Evolutionary conservation across 805 yeast genomes (phyloP).

Genomic region (Cyberlindnera petersonii): DNA sequence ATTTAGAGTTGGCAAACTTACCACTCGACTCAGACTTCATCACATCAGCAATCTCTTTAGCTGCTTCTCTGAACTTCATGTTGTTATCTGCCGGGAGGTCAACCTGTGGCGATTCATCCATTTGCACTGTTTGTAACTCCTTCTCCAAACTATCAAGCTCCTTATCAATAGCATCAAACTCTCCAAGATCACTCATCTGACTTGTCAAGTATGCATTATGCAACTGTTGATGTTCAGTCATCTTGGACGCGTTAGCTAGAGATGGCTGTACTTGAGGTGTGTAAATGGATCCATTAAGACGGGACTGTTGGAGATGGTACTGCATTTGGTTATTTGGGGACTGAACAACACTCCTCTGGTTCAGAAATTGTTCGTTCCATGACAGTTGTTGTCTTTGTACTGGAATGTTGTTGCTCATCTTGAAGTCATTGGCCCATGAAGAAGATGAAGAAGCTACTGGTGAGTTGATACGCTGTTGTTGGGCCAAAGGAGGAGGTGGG

Average conservation of each 20-base stretch:
- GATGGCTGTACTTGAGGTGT: constrained; percentile 13
- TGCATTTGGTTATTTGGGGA: constrained; percentile 8
- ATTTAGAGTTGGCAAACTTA: constrained; percentile 27
- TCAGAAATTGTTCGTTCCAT: constrained; percentile 22
- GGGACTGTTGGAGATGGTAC: constrained; percentile 7
- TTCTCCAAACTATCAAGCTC: constrained; percentile 17
- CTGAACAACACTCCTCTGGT: constrained; percentile 8
- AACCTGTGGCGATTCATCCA: constrained; percentile 9
- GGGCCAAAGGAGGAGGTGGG: constrained; percentile 4
- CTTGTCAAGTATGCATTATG: constrained; percentile 15
- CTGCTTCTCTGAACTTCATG: constrained; percentile 24
- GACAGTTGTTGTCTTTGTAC: constrained; percentile 10
- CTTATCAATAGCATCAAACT: constrained; percentile 13
- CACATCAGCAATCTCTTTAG: constrained; percentile 25
- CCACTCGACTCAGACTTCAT: constrained; percentile 18
- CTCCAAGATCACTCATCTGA: constrained; percentile 16
- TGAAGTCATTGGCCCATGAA: constrained; percentile 27
- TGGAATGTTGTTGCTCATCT: constrained; percentile 6
- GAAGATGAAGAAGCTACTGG: constrained; percentile 8
- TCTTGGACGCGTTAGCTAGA: constrained; percentile 7
- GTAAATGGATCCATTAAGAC: constrained; percentile 3
- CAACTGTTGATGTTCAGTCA: constrained; percentile 25
- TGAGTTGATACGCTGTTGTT: constrained; percentile 5
- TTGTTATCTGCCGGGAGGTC: constrained; percentile 9
- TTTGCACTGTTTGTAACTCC: constrained; percentile 13